Evolutionary conservation across 2,329 filamentous ascomycete species (phyloP).

Genomic region (Arthrocladium fulminans): DNA sequence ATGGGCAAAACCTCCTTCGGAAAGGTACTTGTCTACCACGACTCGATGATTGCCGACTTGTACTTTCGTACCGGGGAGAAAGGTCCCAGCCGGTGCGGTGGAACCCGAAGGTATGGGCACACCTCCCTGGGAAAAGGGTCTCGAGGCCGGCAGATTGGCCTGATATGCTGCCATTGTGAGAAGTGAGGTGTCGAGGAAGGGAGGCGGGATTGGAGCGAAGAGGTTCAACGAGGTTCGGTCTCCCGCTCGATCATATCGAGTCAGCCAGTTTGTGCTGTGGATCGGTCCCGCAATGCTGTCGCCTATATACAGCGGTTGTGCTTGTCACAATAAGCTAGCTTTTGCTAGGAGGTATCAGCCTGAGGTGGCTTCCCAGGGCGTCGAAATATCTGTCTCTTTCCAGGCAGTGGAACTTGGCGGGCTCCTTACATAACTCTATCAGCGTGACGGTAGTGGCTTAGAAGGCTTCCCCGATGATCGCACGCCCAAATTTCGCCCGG

Average conservation of each 20-base stretch:
- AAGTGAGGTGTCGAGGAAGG: neutral
- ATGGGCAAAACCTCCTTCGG: constrained; percentile 95
- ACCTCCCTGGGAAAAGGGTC: constrained; percentile 13
- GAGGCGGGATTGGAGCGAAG: neutral
- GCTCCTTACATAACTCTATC: neutral
- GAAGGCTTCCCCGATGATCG: too few relatives aligned
- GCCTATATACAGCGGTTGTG: neutral
- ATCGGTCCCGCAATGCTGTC: neutral
- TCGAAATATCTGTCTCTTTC: constrained; percentile 1
- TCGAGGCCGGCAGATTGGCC: constrained; percentile 17
- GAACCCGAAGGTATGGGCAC: constrained; percentile 23
- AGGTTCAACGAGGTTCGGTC: neutral
- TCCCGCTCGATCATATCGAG: constrained; percentile 11
- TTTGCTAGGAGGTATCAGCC: neutral
- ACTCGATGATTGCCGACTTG: constrained; percentile 89
- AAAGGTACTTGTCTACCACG: constrained; percentile 92
- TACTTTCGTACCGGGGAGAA: constrained; percentile 88
- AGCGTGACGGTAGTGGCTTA: too few relatives aligned
- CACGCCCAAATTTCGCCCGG: too few relatives aligned
- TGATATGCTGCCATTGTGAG: constrained; percentile 21
- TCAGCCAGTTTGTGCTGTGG: neutral
- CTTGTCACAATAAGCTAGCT: neutral
- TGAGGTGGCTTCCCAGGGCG: neutral
- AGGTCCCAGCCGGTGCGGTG: constrained; percentile 64
- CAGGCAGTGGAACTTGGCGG: constrained; percentile 2